Base-by-base conservation (phyloP, 495 filamentous ascomycete genomes). In the Aspergillus haitiensis region DNA sequence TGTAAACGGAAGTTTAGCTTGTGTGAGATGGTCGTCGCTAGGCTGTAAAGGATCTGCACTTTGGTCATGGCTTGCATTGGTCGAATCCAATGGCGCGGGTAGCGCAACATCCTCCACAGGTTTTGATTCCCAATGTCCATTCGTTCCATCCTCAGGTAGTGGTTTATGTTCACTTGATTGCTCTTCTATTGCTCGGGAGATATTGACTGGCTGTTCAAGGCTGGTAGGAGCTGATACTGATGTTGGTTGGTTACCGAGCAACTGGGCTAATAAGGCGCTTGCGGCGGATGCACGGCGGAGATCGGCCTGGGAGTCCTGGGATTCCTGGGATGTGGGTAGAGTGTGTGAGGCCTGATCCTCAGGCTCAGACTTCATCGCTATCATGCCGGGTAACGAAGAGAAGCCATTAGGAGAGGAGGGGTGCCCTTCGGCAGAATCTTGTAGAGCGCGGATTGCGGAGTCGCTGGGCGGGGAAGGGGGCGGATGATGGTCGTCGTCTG, bases 361-460 rank as follows among this genome's bases (percentile, higher is more conserved):
- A 27, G 62, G 49, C 37, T 78, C 72, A n/a, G 68, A 64, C 61
- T 78, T 78, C 50, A 78, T 67, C 49, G 67, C 66, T 46, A 72
- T 71, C 52, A 55, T 63, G 39, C 53, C 60, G 52, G 69, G 60
- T 34, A 67, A 60, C 61, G 68, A 59, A 64, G 70, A 52, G 44
- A 72, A 59, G 63, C 64, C 70, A 64, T 72, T 72, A 51, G 73
- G 64, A 40, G 52, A 36, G 21, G 54, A 60, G 55, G 63, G 40
- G 52, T 56, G 63, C 66, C 68, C 72, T 72, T 66, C 67, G 72
- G 68, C 70, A 73, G 76, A 75, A 77, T 75, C 71, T 67, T 77
- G 72, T 72, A 76, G 63, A 68, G 68, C 70, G 73, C 70, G 70
- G 63, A 74, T 75, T 75, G 75, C 76, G 75, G 76, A 77, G 73